Conservation (phyloP, 805 yeast species). For the Priceomyces medius region DNA sequence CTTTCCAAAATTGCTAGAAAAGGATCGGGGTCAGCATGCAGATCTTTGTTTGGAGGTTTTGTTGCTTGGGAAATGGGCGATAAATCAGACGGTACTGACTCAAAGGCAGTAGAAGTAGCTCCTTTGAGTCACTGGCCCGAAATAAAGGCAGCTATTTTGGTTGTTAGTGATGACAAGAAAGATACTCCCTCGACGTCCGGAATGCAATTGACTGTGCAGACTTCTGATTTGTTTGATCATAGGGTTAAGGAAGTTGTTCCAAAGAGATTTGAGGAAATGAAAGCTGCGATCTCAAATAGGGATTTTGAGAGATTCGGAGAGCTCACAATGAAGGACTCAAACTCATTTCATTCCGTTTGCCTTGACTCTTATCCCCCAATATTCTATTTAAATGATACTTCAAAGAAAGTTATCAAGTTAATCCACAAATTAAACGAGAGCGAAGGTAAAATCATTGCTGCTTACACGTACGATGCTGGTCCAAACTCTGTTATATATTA, state of each 20-base stretch:
- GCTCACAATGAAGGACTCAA: constrained; percentile 93
- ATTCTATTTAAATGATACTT: constrained; percentile 88
- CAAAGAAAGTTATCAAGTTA: constrained; percentile 74
- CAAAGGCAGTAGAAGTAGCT: constrained; percentile 91
- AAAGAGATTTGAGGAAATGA: constrained; percentile 78
- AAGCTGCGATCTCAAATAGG: constrained; percentile 63
- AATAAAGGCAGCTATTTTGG: constrained; percentile 88
- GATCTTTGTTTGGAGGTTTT: constrained; percentile 95
- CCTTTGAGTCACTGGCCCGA: constrained; percentile 85
- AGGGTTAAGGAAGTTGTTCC: constrained; percentile 87
- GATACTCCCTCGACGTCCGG: constrained; percentile 95
- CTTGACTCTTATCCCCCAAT: constrained; percentile 95
- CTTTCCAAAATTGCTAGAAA: constrained; percentile 92
- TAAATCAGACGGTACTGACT: constrained; percentile 76
- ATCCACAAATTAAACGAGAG: constrained; percentile 73
- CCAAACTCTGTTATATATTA: constrained; percentile 98
- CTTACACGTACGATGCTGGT: constrained; percentile 98
- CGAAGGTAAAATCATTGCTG: constrained; percentile 74
- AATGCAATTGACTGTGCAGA: constrained; percentile 91
- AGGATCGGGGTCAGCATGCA: constrained; percentile 98
- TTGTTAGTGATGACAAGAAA: constrained; percentile 89
- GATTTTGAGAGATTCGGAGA: constrained; percentile 83
- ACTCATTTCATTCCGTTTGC: constrained; percentile 98
- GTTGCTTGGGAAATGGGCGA: constrained; percentile 99
- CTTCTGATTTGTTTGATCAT: constrained; percentile 81